These are phyloP conservation scores for Candida ovalis DNA, from an alignment of 805 yeast species.

Conservation along the genomic window DNA sequence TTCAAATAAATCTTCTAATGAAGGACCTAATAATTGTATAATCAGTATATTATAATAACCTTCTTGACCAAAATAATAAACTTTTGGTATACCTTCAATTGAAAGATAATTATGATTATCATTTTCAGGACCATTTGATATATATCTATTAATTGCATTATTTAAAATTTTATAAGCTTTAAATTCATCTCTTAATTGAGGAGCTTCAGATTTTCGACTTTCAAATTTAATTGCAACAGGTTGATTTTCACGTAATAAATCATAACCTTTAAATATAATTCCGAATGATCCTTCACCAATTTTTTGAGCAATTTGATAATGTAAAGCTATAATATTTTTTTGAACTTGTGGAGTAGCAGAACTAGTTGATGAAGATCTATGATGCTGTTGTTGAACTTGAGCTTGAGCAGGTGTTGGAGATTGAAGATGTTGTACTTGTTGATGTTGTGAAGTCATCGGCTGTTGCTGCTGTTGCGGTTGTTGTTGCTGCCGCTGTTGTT, in stretches of 20 bases:
- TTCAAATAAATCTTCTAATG: conserved; percentile 78
- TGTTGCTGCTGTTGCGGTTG: conserved; percentile 1
- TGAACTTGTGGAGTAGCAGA: conserved; percentile 18
- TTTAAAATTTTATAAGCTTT: conserved; percentile 70
- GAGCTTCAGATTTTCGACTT: conserved; percentile 77
- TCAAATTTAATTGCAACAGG: conserved; percentile 80
- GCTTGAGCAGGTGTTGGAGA: background rate
- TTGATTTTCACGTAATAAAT: conserved; percentile 53
- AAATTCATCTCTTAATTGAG: conserved; percentile 78
- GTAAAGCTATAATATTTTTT: conserved; percentile 45
- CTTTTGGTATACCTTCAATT: conserved; percentile 69
- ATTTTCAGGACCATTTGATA: conserved; percentile 24
- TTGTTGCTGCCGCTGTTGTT: conserved; percentile 4
- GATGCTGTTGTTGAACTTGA: conserved; percentile 7
- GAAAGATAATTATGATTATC: conserved; percentile 25
- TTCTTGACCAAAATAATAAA: conserved; percentile 82
- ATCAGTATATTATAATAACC: conserved; percentile 76
- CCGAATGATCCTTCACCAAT: conserved; percentile 90
- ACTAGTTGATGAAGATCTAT: conserved; percentile 17
- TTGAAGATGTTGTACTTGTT: background rate
- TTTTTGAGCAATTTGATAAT: conserved; percentile 76
- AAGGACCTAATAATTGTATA: conserved; percentile 78
- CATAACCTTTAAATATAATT: conserved; percentile 77
- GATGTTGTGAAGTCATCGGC: background rate
- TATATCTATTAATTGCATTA: conserved; percentile 40